Conservation (phyloP, 441 rosid genomes). For the Pelargonium citronellum region DNA sequence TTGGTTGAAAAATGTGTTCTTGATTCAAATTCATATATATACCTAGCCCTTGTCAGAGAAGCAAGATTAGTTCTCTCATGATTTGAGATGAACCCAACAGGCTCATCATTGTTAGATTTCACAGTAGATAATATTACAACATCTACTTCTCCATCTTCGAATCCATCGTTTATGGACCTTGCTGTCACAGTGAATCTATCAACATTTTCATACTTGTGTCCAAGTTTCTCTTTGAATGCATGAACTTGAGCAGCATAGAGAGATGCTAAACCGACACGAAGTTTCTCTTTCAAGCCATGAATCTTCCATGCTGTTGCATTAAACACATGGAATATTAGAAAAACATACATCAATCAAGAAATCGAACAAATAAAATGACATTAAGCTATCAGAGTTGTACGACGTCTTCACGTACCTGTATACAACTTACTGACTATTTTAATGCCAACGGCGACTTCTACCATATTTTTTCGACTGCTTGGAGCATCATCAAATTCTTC, state of each 20-base stretch:
- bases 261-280: conserved; percentile 35
- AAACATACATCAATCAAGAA: background rate
- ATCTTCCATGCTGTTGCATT: conserved; percentile 24
- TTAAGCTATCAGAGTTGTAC: too few species aligned
- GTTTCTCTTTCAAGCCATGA: conserved; percentile 14
- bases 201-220: conserved; percentile 11
- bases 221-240: conserved; percentile 33
- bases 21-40: too few species aligned
- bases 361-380: background rate
- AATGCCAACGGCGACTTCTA: conserved; percentile 36
- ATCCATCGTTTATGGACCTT: conserved; percentile 35
- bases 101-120: conserved; percentile 26
- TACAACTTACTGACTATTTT: conserved; percentile 25
- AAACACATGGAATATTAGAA: background rate
- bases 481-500: conserved; percentile 29
- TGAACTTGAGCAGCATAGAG: conserved; percentile 40
- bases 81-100: conserved; percentile 29
- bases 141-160: conserved; percentile 33
- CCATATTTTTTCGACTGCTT: conserved; percentile 26
- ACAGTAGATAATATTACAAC: conserved; percentile 42
- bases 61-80: conserved; percentile 32
- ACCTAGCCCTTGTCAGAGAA: conserved; percentile 39
- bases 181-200: conserved; percentile 30
- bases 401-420: conserved; percentile 25
- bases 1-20: too few species aligned